These are phyloP conservation scores for Rubus idaeus DNA, from an alignment of 306 rosid genomes.

Conservation along the genomic window DNA sequence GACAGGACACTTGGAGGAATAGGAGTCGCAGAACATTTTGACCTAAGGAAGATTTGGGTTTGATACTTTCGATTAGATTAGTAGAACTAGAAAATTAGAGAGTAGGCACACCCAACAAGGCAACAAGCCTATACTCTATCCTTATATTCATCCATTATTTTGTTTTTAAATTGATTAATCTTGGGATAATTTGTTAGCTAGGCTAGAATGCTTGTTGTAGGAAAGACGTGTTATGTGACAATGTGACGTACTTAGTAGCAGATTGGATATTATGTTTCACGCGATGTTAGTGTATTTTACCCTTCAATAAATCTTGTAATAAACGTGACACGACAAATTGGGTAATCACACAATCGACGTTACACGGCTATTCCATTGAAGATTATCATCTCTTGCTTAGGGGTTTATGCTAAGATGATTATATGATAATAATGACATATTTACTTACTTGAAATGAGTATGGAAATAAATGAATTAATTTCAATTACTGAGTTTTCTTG, in stretches of 20 bases:
- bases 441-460: no score
- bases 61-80: not conserved
- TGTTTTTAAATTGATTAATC: not conserved
- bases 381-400: not conserved
- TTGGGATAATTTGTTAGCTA: not conserved
- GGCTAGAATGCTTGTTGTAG: no score
- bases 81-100: not conserved
- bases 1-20: conserved; percentile 22
- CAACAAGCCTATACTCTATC: not conserved
- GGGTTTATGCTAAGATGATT: not conserved
- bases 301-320: not conserved
- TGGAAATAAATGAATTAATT: no score
- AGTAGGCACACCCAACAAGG: not conserved
- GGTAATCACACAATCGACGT: not conserved
- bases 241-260: not conserved
- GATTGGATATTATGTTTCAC: not conserved
- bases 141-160: not conserved
- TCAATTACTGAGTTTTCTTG: no score
- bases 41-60: not conserved
- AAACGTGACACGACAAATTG: not conserved
- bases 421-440: no score
- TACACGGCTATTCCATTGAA: not conserved
- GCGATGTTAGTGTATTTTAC: not conserved
- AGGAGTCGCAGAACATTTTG: not conserved
- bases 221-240: not conserved